Conservation (phyloP, 169 alveolate genomes). For the Babesia ovis region DNA sequence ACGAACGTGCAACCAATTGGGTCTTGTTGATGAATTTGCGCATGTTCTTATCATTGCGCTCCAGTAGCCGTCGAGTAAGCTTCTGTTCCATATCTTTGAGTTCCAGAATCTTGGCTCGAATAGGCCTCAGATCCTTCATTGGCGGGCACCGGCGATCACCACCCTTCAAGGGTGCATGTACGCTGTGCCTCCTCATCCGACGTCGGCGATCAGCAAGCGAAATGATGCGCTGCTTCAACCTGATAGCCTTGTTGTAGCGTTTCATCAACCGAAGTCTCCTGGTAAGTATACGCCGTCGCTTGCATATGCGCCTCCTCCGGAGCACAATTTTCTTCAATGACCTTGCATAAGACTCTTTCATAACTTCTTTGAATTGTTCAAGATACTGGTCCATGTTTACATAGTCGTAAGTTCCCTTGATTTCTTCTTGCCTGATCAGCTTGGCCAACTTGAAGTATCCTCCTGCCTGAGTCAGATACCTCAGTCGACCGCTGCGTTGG, state of each 20-base stretch:
- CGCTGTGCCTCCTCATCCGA: conserved; percentile 7
- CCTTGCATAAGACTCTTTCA: conserved; percentile 46
- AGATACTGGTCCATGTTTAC: conserved; percentile 41
- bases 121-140: conserved; percentile 49
- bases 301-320: conserved; percentile 59
- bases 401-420: conserved; percentile 55
- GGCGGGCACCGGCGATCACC: conserved; percentile 60
- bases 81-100: conserved; percentile 45
- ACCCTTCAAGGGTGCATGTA: conserved; percentile 41
- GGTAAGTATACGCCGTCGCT: conserved; percentile 47
- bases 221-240: conserved; percentile 63
- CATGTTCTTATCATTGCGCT: conserved; percentile 26
- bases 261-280: conserved; percentile 52
- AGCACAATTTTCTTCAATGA: conserved; percentile 46
- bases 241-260: conserved; percentile 58
- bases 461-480: conserved; percentile 63
- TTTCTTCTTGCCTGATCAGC: conserved; percentile 37
- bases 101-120: conserved; percentile 47
- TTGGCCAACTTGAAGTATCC: conserved; percentile 61
- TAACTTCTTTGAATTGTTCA: conserved; percentile 38
- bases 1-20: conserved; percentile 30
- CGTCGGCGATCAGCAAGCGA: conserved; percentile 33
- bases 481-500: conserved; percentile 50
- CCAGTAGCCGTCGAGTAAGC: conserved; percentile 31
- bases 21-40: conserved; percentile 52